phyloP scores from a whole-genome alignment of 257 asterid species.

The Leptodermis oblonga region DNA sequence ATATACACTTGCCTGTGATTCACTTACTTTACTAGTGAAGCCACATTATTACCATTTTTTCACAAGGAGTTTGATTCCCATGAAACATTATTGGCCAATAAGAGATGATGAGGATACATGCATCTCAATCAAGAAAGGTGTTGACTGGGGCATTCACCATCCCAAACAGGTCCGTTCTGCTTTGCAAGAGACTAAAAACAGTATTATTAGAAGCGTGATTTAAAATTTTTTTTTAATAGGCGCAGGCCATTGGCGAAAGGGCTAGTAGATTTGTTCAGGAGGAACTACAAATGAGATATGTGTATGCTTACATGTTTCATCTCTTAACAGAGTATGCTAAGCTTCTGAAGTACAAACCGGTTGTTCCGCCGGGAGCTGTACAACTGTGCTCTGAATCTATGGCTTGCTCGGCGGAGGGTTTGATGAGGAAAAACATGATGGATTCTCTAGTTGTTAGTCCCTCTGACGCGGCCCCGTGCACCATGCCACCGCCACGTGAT shows the following conservation, averaged over 20 bases:
- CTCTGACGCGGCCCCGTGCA: constrained; percentile 39
- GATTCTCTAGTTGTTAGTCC: constrained; percentile 61
- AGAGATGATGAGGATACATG: constrained; percentile 53
- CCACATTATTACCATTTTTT: constrained; percentile 72
- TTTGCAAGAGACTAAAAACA: not conserved
- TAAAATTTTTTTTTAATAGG: no score
- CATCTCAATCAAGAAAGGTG: constrained; percentile 74
- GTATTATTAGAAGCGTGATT: no score
- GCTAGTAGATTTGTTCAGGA: constrained; percentile 59
- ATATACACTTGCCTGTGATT: constrained; percentile 86
- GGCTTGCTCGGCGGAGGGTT: constrained; percentile 56
- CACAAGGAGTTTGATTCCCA: constrained; percentile 75
- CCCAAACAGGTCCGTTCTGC: constrained; percentile 28
- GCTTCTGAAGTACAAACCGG: constrained; percentile 73
- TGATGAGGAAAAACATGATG: constrained; percentile 51
- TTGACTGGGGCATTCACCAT: constrained; percentile 79
- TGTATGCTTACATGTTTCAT: constrained; percentile 88
- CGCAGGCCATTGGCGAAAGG: constrained; percentile 57
- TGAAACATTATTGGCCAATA: constrained; percentile 89
- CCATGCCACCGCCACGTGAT: constrained; percentile 64
- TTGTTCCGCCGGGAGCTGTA: constrained; percentile 43
- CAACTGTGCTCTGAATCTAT: constrained; percentile 69
- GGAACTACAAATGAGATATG: constrained; percentile 53
- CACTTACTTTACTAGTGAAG: constrained; percentile 51
- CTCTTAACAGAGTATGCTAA: constrained; percentile 59